Conservation (phyloP, 31 red algal species). For the Porphyra umbilicalis region DNA sequence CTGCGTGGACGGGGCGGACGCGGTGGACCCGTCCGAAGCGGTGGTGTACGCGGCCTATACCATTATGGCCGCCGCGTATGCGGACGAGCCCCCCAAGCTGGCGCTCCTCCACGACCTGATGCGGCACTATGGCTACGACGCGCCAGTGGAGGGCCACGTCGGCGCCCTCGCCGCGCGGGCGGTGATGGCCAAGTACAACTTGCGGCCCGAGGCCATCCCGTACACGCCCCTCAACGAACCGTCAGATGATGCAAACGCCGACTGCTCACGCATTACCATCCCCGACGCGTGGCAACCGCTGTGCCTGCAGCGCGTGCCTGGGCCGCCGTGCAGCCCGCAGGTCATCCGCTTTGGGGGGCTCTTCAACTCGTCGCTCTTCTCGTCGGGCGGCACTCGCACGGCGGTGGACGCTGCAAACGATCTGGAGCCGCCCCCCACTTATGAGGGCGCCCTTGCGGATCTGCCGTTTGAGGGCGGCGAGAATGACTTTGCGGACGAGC, state of each 20-base stretch:
- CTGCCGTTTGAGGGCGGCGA: constrained; percentile 9
- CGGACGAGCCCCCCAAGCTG: constrained; percentile 16
- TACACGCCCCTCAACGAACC: constrained; percentile 13
- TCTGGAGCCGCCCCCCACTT: constrained; percentile 8
- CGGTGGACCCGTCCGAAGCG: constrained; percentile 4
- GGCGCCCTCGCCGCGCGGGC: constrained; percentile 8
- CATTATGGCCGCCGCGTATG: constrained; percentile 7
- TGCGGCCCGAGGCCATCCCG: not conserved
- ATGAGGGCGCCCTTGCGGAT: not conserved
- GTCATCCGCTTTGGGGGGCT: constrained; percentile 4
- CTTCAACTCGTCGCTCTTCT: constrained; percentile 12
- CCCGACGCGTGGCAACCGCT: constrained; percentile 21
- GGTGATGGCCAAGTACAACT: constrained; percentile 2
- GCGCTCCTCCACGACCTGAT: constrained; percentile 5
- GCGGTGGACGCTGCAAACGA: not conserved
- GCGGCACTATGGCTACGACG: constrained; percentile 14
- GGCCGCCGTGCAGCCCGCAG: constrained; percentile 15
- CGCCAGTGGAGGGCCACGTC: constrained; percentile 5
- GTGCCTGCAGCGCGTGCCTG: constrained; percentile 9
- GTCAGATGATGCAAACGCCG: constrained; percentile 7
- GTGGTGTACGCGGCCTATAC: constrained; percentile 12
- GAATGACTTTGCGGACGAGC: constrained; percentile 15
- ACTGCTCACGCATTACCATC: constrained; percentile 4
- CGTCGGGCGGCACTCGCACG: not conserved
- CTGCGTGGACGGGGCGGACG: not conserved